Evolutionary conservation across 2,329 filamentous ascomycete species (phyloP), one percentile per base, ranked within the genome.

Genomic region (Colletotrichum tofieldiae): DNA sequence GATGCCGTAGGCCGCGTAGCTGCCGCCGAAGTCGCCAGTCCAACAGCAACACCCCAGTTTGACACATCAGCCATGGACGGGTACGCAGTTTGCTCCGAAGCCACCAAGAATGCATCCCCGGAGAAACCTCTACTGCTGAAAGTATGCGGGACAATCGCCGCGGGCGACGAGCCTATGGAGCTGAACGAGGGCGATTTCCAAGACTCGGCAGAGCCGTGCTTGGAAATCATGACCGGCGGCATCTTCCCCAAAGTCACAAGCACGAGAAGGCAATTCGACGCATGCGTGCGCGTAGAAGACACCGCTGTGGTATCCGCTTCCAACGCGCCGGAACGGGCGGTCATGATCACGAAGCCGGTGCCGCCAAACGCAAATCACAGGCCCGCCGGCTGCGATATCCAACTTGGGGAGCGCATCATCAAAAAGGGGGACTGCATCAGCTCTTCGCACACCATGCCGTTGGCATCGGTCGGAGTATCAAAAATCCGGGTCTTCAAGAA

Each of bases 201-300:
- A 16, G 32, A 7, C 20, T n/a, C 32, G 32, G 32, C 20, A n/a
- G 54, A 56, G 54, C 35, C 54, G 7, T 56, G 54, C 32, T n/a
- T 56, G 9, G 32, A 56, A 29, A 37, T 56, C 32, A 56, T 26
- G 54, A 56, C 54, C 7, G 54, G 54, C 32, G 54, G 54, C 54
- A 56, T 56, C 32, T 56, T 47, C 45, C 59, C 32, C 16, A 23
- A 18, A 26, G 43, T 37, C 9, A 6, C 29, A 8, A 32, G 29
- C 59, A 16, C 59, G 18, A 41, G 26, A 3, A 29, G 52, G 2
- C 26, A 41, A 5, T 62, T 71, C 35, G 74, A 75, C 26, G 74
- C 72, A 5, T 72, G 68, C 39, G 63, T 75, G 54, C 67, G 62
- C 14, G 26, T 66, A 7, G 72, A 73, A 41, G 70, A 69, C 55